Percentiles rank a stretch among this genome's conserved stretches.
phyloP scores from a whole-genome alignment of 805 yeast species.

The Hanseniaspora osmophila region DNA sequence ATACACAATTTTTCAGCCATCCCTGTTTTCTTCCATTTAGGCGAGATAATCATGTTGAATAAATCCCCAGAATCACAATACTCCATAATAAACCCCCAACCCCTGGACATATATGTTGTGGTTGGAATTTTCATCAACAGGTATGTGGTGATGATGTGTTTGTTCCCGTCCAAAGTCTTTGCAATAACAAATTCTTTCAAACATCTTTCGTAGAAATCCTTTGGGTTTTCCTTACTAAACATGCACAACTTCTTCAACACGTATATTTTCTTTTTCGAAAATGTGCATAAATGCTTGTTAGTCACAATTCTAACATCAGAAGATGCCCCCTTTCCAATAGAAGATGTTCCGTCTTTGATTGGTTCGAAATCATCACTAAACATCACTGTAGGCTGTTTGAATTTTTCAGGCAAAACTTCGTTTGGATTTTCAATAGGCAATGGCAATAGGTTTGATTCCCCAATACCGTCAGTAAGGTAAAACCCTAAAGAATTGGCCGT shows the following conservation, averaged over 20 bases:
- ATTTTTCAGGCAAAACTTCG: constrained; percentile 39
- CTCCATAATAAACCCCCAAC: constrained; percentile 69
- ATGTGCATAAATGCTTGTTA: constrained; percentile 16
- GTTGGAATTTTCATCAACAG: constrained; percentile 45
- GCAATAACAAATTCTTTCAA: constrained; percentile 51
- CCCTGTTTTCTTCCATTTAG: constrained; percentile 45
- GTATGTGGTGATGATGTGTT: constrained; percentile 46
- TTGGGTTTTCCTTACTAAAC: constrained; percentile 47
- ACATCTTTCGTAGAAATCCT: constrained; percentile 51
- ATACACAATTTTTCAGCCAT: constrained; percentile 44
- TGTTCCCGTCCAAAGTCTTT: constrained; percentile 35
- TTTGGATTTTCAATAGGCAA: constrained; percentile 57
- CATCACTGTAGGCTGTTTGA: constrained; percentile 33
- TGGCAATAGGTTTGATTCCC: constrained; percentile 36
- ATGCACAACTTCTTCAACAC: constrained; percentile 56
- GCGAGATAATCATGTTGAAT: constrained; percentile 36
- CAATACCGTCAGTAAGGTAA: constrained; percentile 23
- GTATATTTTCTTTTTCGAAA: constrained; percentile 28
- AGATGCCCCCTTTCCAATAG: constrained; percentile 61
- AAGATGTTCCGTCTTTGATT: constrained; percentile 27
- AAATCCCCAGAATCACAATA: constrained; percentile 50
- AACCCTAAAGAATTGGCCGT: constrained; percentile 12
- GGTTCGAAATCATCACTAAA: constrained; percentile 43
- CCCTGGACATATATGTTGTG: constrained; percentile 37
- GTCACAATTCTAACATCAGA: constrained; percentile 42